These are phyloP conservation scores for Kazachstania psychrophila DNA, from an alignment of 805 yeast genomes.

Conservation along the genomic window DNA sequence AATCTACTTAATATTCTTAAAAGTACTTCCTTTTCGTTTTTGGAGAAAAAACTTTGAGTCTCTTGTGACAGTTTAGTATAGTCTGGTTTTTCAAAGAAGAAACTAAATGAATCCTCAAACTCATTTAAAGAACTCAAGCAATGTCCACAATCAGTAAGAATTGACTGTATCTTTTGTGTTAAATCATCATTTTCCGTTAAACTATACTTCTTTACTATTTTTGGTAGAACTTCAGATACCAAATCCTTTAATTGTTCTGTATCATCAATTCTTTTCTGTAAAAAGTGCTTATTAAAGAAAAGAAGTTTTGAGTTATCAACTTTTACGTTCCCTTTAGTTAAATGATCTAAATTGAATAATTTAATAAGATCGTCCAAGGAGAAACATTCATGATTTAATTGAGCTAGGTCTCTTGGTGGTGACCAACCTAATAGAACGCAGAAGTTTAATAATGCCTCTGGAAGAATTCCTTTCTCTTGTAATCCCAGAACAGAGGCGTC, in stretches of 20 bases:
- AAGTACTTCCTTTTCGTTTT: constrained; percentile 10
- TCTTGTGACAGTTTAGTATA: constrained; percentile 4
- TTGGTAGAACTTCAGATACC: constrained; percentile 26
- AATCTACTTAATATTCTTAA: constrained; percentile 13
- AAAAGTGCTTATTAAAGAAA: constrained; percentile 68
- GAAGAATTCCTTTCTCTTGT: constrained; percentile 54
- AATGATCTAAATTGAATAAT: constrained; percentile 53
- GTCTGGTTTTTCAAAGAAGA: constrained; percentile 37
- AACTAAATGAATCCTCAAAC: constrained; percentile 38
- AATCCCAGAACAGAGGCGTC: constrained; percentile 63
- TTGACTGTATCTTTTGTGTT: constrained; percentile 29
- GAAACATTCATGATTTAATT: constrained; percentile 44
- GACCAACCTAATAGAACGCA: constrained; percentile 94
- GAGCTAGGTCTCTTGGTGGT: constrained; percentile 52
- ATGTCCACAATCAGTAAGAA: constrained; percentile 39
- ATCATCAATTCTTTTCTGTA: constrained; percentile 37
- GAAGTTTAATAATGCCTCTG: constrained; percentile 83
- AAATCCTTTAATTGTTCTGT: constrained; percentile 30
- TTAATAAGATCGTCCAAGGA: constrained; percentile 42
- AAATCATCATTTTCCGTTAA: constrained; percentile 10
- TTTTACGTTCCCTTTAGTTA: constrained; percentile 91
- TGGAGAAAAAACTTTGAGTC: constrained; percentile 23
- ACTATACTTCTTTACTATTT: constrained; percentile 11
- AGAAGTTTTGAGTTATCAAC: constrained; percentile 70
- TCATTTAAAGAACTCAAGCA: constrained; percentile 48